phyloP scores from a whole-genome alignment of 106 monocot species.

The Phalaenopsis equestris region DNA sequence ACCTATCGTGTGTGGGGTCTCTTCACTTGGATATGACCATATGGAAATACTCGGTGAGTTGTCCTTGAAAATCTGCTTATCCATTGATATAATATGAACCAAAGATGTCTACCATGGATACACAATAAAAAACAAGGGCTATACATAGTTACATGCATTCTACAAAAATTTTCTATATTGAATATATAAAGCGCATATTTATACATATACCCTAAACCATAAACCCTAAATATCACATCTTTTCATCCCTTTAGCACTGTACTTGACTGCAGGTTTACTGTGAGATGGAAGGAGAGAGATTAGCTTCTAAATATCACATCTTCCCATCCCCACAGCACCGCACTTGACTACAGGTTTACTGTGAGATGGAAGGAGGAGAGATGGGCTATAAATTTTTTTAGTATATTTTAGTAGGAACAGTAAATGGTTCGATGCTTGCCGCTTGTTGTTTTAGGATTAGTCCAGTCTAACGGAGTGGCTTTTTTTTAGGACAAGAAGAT shows the following conservation, averaged over 20 bases:
- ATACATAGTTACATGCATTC: not conserved
- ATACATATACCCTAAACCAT: not conserved
- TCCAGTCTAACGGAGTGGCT: not conserved
- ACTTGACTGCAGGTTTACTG: not conserved
- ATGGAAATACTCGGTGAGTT: slow-evolving; percentile 97
- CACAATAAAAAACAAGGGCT: not conserved
- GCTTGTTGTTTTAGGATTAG: not conserved
- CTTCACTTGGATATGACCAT: slow-evolving; percentile 92
- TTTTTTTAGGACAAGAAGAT: not conserved
- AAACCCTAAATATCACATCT: not conserved
- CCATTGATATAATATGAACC: not conserved
- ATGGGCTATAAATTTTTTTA: not conserved
- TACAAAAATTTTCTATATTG: not conserved
- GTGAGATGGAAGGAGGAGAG: slow-evolving; percentile 2
- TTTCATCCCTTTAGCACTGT: not conserved
- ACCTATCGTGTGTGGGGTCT: slow-evolving; percentile 89
- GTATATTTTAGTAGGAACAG: not conserved
- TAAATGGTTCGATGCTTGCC: not conserved
- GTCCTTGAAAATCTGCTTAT: not conserved
- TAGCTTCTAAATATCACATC: not conserved
- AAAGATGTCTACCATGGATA: not conserved
- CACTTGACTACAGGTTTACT: not conserved
- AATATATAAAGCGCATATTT: not conserved
- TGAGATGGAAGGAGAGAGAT: slow-evolving; percentile 2
- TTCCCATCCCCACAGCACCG: not conserved